Evolutionary conservation across 148 eudicot species (phyloP), one percentile per base, ranked within the genome.

Genomic region (Heliosperma pusillum): DNA sequence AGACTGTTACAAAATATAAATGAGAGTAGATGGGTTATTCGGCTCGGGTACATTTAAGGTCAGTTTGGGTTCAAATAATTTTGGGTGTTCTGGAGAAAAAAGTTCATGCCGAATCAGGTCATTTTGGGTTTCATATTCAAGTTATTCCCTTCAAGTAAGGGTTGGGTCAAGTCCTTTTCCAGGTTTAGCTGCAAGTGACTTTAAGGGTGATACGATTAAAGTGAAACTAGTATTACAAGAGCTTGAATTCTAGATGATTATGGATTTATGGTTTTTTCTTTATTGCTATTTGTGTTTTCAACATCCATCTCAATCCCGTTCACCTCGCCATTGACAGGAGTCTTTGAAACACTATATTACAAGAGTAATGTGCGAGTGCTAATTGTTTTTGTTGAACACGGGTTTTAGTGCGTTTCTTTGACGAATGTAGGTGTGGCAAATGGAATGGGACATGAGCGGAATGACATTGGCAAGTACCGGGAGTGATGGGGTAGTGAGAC

Each of bases 401-500:
- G 19, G 36, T 20, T 67, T 20, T 19, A 7, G 44, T 45, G 44
- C 8, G 27, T 17, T 50, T 73, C 10, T 57, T 67, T 69, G 74
- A 61, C 25, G 17, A 67, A 50, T 21, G 30, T 81, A 95, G 99
- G 96, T 90, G 19, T 92, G 97, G 92, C 87, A 95, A 82, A 90
- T 90, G 97, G 99, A 90, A 80, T 95, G 99, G 99, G 99, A 95
- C 78, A 89, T 95, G 93, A 95, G 99, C 53, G 99, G 99, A 71
- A 95, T 95, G 99, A 95, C 97, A 69, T 76, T 95, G 61, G 99
- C 99, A 17, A 88, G 91, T 52, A 87, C 91, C 0, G 99, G 93
- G 29, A 80, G 85, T 36, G 97, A 95, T 72, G 87, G 94, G 20
- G 60, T 82, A 68, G 97, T 91, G 56, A 90, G 85, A 78, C 80